Evolutionary conservation across 495 filamentous ascomycete species (phyloP).

Genomic region (Sporormia fimetaria): DNA sequence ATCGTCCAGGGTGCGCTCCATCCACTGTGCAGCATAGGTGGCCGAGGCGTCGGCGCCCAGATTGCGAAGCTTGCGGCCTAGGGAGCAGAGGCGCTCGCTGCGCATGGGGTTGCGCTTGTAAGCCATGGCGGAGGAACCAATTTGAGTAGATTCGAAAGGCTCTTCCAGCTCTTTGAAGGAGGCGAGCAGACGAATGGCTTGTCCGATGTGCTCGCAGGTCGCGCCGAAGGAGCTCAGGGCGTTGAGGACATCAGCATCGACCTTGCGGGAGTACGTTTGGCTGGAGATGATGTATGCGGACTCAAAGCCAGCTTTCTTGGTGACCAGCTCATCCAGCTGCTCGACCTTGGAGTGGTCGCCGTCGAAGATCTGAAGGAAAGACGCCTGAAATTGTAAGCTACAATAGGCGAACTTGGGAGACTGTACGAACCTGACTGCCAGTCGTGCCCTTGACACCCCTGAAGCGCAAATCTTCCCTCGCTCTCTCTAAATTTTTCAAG

Average conservation of each 20-base stretch:
- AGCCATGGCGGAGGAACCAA: constrained; percentile 44
- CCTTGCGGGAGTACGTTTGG: constrained; percentile 75
- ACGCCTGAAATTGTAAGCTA: constrained; percentile 36
- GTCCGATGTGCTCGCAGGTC: constrained; percentile 62
- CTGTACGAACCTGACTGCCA: constrained; percentile 44
- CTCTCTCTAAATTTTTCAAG: constrained; percentile 66
- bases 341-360: constrained; percentile 72
- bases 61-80: constrained; percentile 59
- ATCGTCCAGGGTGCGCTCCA: constrained; percentile 53
- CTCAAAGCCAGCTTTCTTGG: constrained; percentile 72
- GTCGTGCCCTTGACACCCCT: constrained; percentile 59
- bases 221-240: constrained; percentile 73
- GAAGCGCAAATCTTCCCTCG: constrained; percentile 63
- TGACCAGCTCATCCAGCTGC: constrained; percentile 58
- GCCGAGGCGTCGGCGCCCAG: constrained; percentile 57
- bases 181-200: constrained; percentile 72
- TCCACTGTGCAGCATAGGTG: constrained; percentile 79
- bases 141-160: constrained; percentile 75
- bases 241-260: constrained; percentile 71
- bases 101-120: constrained; percentile 93
- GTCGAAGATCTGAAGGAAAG: constrained; percentile 72
- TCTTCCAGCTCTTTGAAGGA: constrained; percentile 78
- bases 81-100: constrained; percentile 67
- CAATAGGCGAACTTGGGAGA: background rate
- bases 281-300: constrained; percentile 61